Conservation (phyloP, 768 basidiomycete genomes). For the Boletellus emodensis region DNA sequence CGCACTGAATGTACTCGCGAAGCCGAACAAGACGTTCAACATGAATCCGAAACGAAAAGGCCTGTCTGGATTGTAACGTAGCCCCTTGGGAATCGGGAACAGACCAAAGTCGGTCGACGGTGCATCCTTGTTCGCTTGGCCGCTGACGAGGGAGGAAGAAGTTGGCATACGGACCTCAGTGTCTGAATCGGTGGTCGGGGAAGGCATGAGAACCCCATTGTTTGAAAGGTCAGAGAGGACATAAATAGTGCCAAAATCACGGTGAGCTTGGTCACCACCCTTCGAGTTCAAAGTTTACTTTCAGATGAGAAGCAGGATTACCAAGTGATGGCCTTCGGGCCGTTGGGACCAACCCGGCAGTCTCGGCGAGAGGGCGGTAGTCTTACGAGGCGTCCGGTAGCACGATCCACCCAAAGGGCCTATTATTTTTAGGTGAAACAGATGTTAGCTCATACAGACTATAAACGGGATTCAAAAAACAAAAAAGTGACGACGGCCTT, state of each 20-base stretch:
- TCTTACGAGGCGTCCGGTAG: too few relatives aligned
- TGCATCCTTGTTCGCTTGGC: not conserved
- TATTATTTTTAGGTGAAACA: too few relatives aligned
- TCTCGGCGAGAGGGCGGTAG: too few relatives aligned
- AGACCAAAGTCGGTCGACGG: constrained; percentile 52
- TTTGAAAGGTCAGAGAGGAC: not conserved
- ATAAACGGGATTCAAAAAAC: too few relatives aligned
- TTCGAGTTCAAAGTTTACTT: too few relatives aligned
- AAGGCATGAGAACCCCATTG: constrained; percentile 10
- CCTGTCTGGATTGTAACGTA: constrained; percentile 48
- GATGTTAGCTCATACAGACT: too few relatives aligned
- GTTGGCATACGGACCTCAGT: not conserved
- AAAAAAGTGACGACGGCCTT: too few relatives aligned
- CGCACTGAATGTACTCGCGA: constrained; percentile 55
- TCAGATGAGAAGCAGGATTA: too few relatives aligned
- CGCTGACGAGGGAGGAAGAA: not conserved
- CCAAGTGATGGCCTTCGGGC: too few relatives aligned
- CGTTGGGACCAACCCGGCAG: too few relatives aligned
- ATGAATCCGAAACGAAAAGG: constrained; percentile 51
- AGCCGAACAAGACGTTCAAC: constrained; percentile 52
- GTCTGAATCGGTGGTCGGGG: constrained; percentile 7
- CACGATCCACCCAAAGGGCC: too few relatives aligned
- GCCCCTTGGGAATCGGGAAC: constrained; percentile 55
- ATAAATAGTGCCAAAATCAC: constrained; percentile 11
- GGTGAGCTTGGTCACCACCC: too few relatives aligned